phyloP scores from a whole-genome alignment of 163 green algal genomes.

The Scenedesmus sp. region DNA sequence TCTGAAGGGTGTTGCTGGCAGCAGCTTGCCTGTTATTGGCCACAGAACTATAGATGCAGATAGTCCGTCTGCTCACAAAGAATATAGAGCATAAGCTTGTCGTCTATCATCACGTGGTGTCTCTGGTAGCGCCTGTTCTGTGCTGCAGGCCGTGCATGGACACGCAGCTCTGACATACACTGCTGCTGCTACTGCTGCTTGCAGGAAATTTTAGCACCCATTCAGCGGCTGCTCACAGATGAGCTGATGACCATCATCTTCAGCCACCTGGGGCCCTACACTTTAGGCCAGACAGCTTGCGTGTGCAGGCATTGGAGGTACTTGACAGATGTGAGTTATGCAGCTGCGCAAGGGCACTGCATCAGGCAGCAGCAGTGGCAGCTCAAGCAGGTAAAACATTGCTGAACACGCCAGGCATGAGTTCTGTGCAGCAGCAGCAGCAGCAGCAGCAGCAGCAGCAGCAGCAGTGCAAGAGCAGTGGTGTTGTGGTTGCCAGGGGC shows the following conservation, averaged over 20 bases:
- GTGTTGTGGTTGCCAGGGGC: background rate
- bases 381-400: background rate
- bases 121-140: background rate
- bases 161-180: background rate
- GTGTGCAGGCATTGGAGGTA: conserved; percentile 81
- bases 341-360: too few species aligned
- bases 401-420: too few species aligned
- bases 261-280: conserved; percentile 63
- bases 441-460: background rate
- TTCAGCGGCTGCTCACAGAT: conserved; percentile 82
- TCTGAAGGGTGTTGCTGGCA: background rate
- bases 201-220: conserved; percentile 71
- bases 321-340: conserved; percentile 46
- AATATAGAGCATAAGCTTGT: background rate
- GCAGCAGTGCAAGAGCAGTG: background rate
- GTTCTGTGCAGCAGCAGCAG: too few species aligned
- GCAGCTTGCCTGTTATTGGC: background rate
- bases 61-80: background rate
- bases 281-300: conserved; percentile 70
- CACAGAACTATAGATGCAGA: background rate
- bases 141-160: background rate
- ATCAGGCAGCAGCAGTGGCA: background rate
- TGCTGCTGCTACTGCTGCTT: background rate
- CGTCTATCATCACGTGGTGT: background rate
- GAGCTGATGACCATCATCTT: conserved; percentile 82